Percentiles rank a stretch among this genome's conserved stretches.
phyloP scores from a whole-genome alignment of 495 filamentous ascomycete species.

The Aspergillus cavernicola region DNA sequence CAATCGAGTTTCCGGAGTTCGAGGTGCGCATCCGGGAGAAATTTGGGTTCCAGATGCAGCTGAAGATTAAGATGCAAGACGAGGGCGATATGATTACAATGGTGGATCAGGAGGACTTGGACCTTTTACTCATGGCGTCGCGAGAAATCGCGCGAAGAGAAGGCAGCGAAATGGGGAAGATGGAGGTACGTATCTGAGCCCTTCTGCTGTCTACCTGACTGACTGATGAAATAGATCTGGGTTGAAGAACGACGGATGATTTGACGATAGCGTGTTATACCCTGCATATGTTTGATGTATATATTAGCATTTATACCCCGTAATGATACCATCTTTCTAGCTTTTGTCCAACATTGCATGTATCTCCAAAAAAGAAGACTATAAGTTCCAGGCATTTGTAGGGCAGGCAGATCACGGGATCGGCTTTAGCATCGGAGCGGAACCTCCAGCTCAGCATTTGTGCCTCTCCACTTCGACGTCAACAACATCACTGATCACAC shows the following conservation, averaged over 20 bases:
- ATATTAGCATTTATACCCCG: slow-evolving; percentile 19
- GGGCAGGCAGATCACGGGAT: slow-evolving; percentile 21
- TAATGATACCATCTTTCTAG: slow-evolving; percentile 14
- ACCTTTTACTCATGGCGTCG: slow-evolving; percentile 69
- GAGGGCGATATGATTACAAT: slow-evolving; percentile 93
- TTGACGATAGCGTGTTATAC: slow-evolving; percentile 22
- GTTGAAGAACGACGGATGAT: slow-evolving; percentile 51
- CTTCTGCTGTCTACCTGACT: not conserved
- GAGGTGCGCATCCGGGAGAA: slow-evolving; percentile 76
- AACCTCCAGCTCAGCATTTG: slow-evolving; percentile 11
- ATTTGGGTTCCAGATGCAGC: slow-evolving; percentile 64
- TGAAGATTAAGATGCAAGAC: slow-evolving; percentile 85
- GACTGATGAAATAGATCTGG: slow-evolving; percentile 54
- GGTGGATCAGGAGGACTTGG: slow-evolving; percentile 93
- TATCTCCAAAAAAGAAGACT: too few relatives aligned
- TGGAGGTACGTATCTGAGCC: slow-evolving; percentile 68
- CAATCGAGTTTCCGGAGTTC: slow-evolving; percentile 71
- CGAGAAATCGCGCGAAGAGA: slow-evolving; percentile 68
- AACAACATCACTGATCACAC: not conserved
- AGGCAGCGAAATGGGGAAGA: slow-evolving; percentile 81
- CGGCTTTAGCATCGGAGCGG: not conserved
- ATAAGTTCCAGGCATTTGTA: slow-evolving; percentile 15
- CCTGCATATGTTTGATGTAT: slow-evolving; percentile 14
- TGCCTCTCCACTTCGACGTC: not conserved
- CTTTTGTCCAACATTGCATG: too few relatives aligned